Evolutionary conservation across 768 basidiomycete species (phyloP), one percentile per base, ranked within the genome.

Genomic region (Amanita phalloides): DNA sequence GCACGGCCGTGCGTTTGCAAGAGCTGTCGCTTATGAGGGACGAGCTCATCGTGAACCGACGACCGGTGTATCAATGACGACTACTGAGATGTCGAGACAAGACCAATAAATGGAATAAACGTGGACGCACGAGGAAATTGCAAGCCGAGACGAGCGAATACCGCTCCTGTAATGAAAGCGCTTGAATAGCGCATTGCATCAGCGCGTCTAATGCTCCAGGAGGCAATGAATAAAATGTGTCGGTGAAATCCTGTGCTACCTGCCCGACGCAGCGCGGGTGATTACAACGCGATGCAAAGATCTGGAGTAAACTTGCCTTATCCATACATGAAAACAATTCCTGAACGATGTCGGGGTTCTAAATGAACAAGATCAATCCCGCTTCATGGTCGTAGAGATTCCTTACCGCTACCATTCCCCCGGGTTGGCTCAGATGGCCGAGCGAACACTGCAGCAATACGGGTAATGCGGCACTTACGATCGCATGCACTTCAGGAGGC

Each of bases 271-370:
- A 36, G 17, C 39, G 69, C 23, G 23, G 62, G 69, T 69, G 20
- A 46, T n/a, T 20, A 45, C 9, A 32, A 25, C 44, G 30, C n/a
- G 4, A n/a, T 14, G 7, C 13, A 36, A 30, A n/a, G 17, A 53
- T 32, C 50, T 0, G 38, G 11, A 53, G 28, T 5, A 25, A 14
- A 71, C 77, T 44, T 55, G 89, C 88, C 42, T 79, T 75, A 42
- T 90, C 88, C 72, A 88, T 76, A 61, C 82, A 93, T 7, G 74
- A 74, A 66, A 94, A 95, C 65, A 93, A 94, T 23, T 82, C 82
- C 61, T 92, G 90, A 13, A 91, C 89, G 25, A 95, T 79, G 62
- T 95, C 93, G 0, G 93, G 92, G 61, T 95, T 90, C 90, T 95
- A 14, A 23, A 35, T 48, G 28, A 45, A 30, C 46, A 36, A 6